These are phyloP conservation scores for Candida tetrigidarum DNA, from an alignment of 1,139 yeast genomes.

Conservation along the genomic window DNA sequence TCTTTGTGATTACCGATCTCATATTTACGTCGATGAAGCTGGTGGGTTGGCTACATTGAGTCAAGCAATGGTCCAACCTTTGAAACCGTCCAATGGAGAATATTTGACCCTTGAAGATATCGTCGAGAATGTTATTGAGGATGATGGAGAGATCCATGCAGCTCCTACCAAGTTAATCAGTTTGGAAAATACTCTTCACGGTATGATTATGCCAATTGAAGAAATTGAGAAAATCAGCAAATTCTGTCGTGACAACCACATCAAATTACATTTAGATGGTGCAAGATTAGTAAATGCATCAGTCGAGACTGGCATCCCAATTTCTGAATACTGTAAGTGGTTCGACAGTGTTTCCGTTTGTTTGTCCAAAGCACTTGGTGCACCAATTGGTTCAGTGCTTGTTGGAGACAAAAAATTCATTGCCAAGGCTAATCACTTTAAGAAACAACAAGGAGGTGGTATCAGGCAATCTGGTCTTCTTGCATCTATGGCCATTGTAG, in stretches of 20 bases:
- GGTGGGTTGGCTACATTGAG: constrained; percentile 51
- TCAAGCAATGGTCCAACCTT: constrained; percentile 50
- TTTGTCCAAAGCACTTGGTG: constrained; percentile 49
- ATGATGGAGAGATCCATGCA: constrained; percentile 51
- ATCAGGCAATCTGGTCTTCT: constrained; percentile 50
- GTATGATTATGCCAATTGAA: constrained; percentile 46
- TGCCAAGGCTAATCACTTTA: constrained; percentile 49
- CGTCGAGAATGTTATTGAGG: constrained; percentile 43
- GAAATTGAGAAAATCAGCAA: constrained; percentile 42
- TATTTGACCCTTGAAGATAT: constrained; percentile 45
- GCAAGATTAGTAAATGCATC: constrained; percentile 54
- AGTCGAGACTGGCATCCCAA: constrained; percentile 42
- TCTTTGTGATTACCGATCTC: constrained; percentile 45
- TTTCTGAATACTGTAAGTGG: constrained; percentile 41
- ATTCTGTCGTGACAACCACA: constrained; percentile 39
- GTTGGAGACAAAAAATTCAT: constrained; percentile 39
- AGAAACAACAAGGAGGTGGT: constrained; percentile 53
- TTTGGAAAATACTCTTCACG: constrained; percentile 51
- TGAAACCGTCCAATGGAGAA: constrained; percentile 40
- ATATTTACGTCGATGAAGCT: constrained; percentile 46
- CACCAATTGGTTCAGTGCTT: constrained; percentile 50
- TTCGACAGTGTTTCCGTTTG: constrained; percentile 52
- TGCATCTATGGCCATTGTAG: constrained; percentile 45
- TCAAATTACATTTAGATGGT: constrained; percentile 48
- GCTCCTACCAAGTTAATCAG: constrained; percentile 53